Conservation (phyloP, 192 early-diverging fungal genomes). For the Helicostylum pulchrum region DNA sequence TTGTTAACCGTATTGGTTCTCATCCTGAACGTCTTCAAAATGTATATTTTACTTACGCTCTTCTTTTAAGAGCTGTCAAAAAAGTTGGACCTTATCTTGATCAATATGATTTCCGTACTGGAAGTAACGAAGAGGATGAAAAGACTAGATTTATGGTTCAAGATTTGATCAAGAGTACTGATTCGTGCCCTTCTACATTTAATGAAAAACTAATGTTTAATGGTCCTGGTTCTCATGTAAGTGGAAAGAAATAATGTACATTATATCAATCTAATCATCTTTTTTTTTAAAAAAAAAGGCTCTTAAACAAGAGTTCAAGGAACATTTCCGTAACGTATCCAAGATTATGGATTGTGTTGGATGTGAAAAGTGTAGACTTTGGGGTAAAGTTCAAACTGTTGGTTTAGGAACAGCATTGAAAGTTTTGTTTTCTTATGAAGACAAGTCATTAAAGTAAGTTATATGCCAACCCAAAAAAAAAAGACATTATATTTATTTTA, state of each 20-base stretch:
- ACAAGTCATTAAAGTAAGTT: constrained; percentile 55
- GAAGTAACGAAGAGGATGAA: constrained; percentile 50
- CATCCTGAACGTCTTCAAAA: constrained; percentile 93
- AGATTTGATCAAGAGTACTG: constrained; percentile 55
- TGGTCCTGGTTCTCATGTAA: constrained; percentile 52
- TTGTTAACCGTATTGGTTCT: constrained; percentile 78
- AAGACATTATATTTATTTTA: constrained; percentile 14
- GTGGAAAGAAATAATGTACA: not conserved
- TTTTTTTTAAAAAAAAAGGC: constrained; percentile 29
- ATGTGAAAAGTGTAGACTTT: constrained; percentile 97
- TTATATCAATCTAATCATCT: not conserved
- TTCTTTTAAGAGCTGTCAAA: constrained; percentile 80
- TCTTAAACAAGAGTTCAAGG: constrained; percentile 85
- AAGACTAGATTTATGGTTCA: constrained; percentile 57
- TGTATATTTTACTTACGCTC: constrained; percentile 91
- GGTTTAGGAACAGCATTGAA: constrained; percentile 98
- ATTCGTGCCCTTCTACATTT: constrained; percentile 76
- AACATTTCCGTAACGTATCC: constrained; percentile 93
- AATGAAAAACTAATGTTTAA: constrained; percentile 87
- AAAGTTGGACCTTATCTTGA: constrained; percentile 78
- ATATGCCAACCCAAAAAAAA: not conserved
- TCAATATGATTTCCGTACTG: constrained; percentile 74
- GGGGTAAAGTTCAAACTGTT: constrained; percentile 96
- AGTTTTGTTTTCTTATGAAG: constrained; percentile 88
- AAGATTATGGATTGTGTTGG: constrained; percentile 99